Evolutionary conservation across 345 rosid species (phyloP).

Genomic region (Garcia nutans): DNA sequence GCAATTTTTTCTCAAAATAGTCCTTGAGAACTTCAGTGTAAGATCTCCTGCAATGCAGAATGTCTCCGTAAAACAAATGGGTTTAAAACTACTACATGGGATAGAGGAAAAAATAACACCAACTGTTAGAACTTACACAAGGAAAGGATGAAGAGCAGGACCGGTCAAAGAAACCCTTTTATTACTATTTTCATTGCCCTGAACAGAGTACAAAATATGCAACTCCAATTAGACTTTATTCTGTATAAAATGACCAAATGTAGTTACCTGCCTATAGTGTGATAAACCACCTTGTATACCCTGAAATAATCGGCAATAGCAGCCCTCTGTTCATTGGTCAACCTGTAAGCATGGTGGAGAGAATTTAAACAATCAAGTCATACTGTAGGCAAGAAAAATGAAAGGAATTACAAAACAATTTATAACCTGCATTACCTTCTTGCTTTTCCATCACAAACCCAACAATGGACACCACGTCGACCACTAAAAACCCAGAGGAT

Average conservation of each 20-base stretch:
- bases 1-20: conserved; percentile 71
- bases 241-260: conserved; percentile 6
- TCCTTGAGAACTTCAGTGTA: conserved; percentile 67
- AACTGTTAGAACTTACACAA: conserved; percentile 52
- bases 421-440: conserved; percentile 53
- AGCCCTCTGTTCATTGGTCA: conserved; percentile 87
- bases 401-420: neutral
- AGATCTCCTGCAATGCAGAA: conserved; percentile 64
- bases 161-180: conserved; percentile 70
- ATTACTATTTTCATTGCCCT: conserved; percentile 85
- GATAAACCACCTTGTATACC: conserved; percentile 63
- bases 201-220: conserved; percentile 23
- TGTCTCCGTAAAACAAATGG: conserved; percentile 17
- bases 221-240: conserved; percentile 6
- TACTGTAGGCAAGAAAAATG: neutral
- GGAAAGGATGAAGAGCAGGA: conserved; percentile 79
- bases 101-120: neutral
- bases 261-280: neutral
- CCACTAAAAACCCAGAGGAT: conserved; percentile 96
- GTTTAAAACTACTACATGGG: neutral
- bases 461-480: conserved; percentile 95
- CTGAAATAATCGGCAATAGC: conserved; percentile 88
- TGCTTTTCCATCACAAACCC: conserved; percentile 96
- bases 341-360: conserved; percentile 40
- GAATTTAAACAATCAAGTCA: conserved; percentile 8